phyloP scores from a whole-genome alignment of 225 moss, liverwort and hornwort species.

The Pleurozium schreberi region DNA sequence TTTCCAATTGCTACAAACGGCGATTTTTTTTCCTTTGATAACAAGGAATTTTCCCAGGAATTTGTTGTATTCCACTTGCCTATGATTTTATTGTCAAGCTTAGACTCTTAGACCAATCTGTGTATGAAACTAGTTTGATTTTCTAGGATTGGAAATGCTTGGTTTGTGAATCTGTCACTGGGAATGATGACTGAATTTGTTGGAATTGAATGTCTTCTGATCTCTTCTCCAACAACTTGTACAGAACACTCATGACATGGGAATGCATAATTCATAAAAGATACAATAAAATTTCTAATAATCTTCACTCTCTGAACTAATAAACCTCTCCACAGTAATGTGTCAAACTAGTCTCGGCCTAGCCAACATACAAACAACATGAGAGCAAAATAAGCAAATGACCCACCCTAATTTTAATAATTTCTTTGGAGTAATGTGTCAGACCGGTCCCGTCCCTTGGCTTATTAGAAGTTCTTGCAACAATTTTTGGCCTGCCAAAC shows the following conservation, averaged over 20 bases:
- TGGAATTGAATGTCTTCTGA: background rate
- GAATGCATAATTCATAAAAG: too few species aligned
- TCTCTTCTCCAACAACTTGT: background rate
- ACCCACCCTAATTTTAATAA: too few species aligned
- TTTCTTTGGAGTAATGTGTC: too few species aligned
- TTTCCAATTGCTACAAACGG: background rate
- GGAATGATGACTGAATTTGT: background rate
- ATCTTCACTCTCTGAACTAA: too few species aligned
- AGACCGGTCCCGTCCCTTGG: too few species aligned
- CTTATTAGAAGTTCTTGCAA: too few species aligned
- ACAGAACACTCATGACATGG: too few species aligned
- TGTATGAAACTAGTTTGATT: background rate
- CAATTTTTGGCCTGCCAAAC: background rate
- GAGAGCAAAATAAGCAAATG: too few species aligned
- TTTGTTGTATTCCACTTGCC: background rate
- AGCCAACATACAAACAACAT: too few species aligned
- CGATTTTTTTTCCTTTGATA: background rate
- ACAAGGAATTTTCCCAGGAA: background rate
- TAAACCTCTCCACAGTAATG: too few species aligned
- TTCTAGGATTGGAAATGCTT: background rate
- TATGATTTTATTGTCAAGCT: background rate
- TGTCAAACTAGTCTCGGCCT: too few species aligned
- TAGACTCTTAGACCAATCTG: background rate
- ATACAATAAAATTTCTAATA: too few species aligned
- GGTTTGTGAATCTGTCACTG: background rate